Percentiles rank a stretch among this genome's conserved stretches.
phyloP scores from a whole-genome alignment of 805 yeast genomes.

The Candida qinlingensis region DNA sequence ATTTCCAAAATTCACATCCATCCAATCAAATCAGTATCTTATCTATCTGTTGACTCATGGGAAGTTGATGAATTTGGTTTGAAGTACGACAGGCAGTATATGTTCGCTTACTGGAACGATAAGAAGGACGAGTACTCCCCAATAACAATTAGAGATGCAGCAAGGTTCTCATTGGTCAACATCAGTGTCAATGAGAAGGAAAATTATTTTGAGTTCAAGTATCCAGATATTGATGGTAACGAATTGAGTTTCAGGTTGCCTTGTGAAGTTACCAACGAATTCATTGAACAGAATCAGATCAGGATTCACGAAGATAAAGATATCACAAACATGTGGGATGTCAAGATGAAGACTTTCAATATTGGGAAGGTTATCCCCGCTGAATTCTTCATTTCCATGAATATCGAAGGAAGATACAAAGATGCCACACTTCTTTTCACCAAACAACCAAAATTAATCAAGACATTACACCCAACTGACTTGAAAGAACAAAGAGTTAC shows the following conservation, averaged over 20 bases:
- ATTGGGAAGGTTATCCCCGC: constrained; percentile 19
- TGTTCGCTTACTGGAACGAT: constrained; percentile 19
- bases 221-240: constrained; percentile 9
- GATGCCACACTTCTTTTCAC: constrained; percentile 17
- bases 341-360: constrained; percentile 13
- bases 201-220: constrained; percentile 18
- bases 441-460: constrained; percentile 14
- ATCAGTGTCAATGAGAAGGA: constrained; percentile 12
- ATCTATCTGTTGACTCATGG: constrained; percentile 12
- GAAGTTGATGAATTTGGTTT: constrained; percentile 19
- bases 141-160: constrained; percentile 13
- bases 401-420: constrained; percentile 9
- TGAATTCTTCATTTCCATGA: constrained; percentile 15
- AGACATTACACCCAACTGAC: constrained; percentile 14
- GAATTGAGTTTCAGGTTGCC: constrained; percentile 15
- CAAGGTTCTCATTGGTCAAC: constrained; percentile 14
- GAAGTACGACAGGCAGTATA: constrained; percentile 20
- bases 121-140: constrained; percentile 11
- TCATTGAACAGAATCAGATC: constrained; percentile 10
- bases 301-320: constrained; percentile 1
- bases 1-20: constrained; percentile 12
- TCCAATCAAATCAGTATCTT: constrained; percentile 18
- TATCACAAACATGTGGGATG: constrained; percentile 15
- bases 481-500: constrained; percentile 11
- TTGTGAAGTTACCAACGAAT: constrained; percentile 13